phyloP scores from a whole-genome alignment of 345 rosid genomes.

The Lenwebbia sp. region DNA sequence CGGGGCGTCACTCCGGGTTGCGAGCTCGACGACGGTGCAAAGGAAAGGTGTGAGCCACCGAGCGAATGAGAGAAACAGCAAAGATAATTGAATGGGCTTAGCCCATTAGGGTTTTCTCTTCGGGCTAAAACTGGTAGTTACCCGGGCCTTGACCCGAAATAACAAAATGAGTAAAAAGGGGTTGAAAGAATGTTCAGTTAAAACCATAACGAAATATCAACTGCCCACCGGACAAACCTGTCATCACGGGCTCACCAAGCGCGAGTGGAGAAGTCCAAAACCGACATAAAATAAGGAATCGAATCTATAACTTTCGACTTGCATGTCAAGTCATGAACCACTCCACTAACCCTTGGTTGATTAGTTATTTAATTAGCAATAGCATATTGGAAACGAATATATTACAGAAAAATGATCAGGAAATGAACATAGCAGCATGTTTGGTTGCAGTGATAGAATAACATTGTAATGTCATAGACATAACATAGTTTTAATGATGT shows the following conservation, averaged over 20 bases:
- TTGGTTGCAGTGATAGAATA: not conserved
- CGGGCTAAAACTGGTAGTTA: not conserved
- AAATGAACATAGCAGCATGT: fast-evolving
- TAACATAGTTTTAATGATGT: not conserved
- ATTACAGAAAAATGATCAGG: not conserved
- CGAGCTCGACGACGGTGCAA: not conserved
- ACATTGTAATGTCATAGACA: not conserved
- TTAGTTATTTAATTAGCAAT: not conserved
- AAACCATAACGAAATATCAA: no score
- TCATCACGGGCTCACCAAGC: not conserved
- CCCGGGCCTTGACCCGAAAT: not conserved
- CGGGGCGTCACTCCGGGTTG: not conserved
- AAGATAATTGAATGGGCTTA: not conserved
- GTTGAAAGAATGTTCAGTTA: no score
- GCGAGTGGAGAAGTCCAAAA: not conserved
- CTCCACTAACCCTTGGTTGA: not conserved
- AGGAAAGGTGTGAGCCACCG: not conserved
- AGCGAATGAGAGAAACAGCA: not conserved
- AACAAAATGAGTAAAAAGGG: not conserved
- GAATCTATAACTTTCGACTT: not conserved
- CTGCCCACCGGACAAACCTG: no score
- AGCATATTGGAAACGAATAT: not conserved
- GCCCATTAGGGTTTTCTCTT: not conserved
- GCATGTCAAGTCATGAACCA: not conserved
- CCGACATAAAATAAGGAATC: not conserved